phyloP scores from a whole-genome alignment of 441 rosid species.

The Dalechampia spathulata region DNA sequence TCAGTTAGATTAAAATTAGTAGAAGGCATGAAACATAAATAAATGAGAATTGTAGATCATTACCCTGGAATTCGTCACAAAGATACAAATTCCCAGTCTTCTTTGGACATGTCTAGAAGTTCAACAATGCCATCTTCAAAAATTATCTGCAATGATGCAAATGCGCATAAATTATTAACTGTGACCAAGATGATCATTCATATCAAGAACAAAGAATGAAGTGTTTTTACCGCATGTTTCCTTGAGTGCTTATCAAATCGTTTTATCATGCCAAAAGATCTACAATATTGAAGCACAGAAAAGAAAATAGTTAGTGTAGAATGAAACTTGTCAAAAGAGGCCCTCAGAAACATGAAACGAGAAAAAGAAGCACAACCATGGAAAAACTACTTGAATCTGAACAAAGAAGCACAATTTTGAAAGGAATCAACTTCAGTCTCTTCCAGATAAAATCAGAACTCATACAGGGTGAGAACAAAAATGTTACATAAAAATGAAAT shows the following conservation, averaged over 20 bases:
- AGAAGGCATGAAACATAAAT: no score
- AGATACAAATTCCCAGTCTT: slow-evolving; percentile 53
- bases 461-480: not conserved
- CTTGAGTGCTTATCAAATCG: slow-evolving; percentile 53
- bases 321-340: slow-evolving; percentile 3
- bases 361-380: not conserved
- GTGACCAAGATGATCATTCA: slow-evolving; percentile 5
- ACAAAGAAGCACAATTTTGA: no score
- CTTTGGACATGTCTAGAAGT: slow-evolving; percentile 61
- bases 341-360: no score
- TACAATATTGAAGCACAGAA: slow-evolving; percentile 21
- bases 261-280: slow-evolving; percentile 61
- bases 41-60: not conserved
- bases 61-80: slow-evolving; percentile 6
- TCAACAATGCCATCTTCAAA: slow-evolving; percentile 63
- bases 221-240: slow-evolving; percentile 47
- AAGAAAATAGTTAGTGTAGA: slow-evolving; percentile 3
- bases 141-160: slow-evolving; percentile 38
- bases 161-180: not conserved
- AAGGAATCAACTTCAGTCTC: no score
- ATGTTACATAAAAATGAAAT: not conserved
- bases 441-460: not conserved
- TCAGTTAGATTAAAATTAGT: not conserved
- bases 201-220: not conserved
- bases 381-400: not conserved